Conservation (phyloP, 352 stramenopile genomes). For the Globisporangium sylvaticum region DNA sequence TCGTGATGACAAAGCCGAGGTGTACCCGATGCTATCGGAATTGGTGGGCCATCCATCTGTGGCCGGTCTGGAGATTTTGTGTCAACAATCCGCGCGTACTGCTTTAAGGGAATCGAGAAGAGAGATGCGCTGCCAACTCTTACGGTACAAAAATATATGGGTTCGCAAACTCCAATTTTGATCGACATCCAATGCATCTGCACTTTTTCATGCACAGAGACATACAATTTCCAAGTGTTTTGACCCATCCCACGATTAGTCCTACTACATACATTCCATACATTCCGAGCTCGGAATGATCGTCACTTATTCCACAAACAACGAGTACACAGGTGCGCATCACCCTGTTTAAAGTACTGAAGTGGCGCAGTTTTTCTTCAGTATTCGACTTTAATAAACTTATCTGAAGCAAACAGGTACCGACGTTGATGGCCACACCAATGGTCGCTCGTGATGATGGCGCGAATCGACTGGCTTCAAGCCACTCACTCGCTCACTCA, state of each 20-base stretch:
- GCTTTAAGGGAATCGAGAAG: not conserved
- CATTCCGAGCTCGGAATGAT: not conserved
- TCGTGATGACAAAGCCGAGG: no score
- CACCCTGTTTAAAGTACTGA: not conserved
- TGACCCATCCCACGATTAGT: not conserved
- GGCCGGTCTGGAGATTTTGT: no score
- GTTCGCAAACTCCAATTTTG: not conserved
- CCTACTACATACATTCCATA: not conserved
- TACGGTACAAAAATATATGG: not conserved
- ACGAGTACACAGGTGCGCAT: not conserved
- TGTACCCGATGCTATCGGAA: no score
- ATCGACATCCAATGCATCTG: not conserved
- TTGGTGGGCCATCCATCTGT: no score
- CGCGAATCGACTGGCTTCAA: not conserved
- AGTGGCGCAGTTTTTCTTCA: not conserved
- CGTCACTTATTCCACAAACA: not conserved
- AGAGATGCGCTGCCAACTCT: not conserved
- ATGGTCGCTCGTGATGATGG: not conserved
- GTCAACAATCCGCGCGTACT: no score
- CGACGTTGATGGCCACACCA: not conserved
- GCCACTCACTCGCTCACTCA: not conserved
- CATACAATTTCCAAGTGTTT: not conserved
- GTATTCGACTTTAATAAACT: not conserved
- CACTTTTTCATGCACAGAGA: not conserved
- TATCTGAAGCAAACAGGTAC: not conserved